phyloP scores from a whole-genome alignment of 495 filamentous ascomycete genomes.

The Penicillium soppii region DNA sequence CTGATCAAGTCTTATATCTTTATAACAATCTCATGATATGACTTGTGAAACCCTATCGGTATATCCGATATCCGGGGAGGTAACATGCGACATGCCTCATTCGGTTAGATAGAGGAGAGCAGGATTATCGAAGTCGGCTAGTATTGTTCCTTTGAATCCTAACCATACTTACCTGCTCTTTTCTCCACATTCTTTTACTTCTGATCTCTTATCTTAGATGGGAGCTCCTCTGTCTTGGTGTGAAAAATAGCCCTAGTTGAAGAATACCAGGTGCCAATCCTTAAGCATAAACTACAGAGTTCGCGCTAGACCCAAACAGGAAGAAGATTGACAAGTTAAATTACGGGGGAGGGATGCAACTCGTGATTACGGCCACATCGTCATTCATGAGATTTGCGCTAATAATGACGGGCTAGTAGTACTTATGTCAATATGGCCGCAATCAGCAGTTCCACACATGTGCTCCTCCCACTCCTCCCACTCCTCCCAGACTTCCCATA shows the following conservation, averaged over 20 bases:
- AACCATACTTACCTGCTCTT: background rate
- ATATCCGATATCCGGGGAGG: conserved; percentile 1
- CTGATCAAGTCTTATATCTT: conserved; percentile 8
- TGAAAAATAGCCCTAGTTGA: no score
- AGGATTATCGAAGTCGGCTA: background rate
- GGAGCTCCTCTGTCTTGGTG: background rate
- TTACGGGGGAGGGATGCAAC: background rate
- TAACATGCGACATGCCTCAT: background rate
- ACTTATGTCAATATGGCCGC: background rate
- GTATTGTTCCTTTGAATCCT: no score
- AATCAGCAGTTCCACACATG: background rate
- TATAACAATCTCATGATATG: background rate
- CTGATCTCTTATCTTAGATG: background rate
- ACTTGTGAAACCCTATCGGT: background rate
- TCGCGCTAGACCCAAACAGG: background rate
- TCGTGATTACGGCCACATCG: background rate
- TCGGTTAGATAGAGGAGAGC: background rate
- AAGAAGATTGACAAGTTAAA: background rate
- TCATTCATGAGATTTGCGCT: background rate
- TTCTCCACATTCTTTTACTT: background rate
- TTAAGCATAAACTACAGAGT: background rate
- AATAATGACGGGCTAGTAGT: background rate
- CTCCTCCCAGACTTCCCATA: background rate
- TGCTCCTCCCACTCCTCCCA: conserved; percentile 13
- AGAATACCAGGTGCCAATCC: background rate